A percentile compares a stretch with the other conserved stretches of the same genome.
Conservation (phyloP, 169 alveolate genomes). For the Blepharisma undulans region DNA sequence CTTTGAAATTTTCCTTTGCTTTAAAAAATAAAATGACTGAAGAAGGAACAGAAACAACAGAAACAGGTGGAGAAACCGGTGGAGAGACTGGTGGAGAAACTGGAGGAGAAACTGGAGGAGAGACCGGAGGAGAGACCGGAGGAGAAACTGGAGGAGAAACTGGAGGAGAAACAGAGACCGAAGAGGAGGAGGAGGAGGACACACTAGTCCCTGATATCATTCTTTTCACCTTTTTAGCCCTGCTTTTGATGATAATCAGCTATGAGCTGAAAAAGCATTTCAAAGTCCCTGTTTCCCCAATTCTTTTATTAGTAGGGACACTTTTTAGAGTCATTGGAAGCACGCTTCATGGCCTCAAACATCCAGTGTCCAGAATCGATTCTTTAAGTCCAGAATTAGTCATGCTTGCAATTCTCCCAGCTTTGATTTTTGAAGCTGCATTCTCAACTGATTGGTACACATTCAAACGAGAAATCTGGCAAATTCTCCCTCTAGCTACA, state of each 20-base stretch:
- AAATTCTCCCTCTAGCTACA: slow-evolving; percentile 49
- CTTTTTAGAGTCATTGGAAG: slow-evolving; percentile 1
- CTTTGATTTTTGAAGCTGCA: slow-evolving; percentile 63
- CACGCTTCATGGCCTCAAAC: neutral
- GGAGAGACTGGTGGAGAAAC: too few species aligned
- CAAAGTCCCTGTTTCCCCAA: slow-evolving; percentile 19
- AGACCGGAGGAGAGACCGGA: neutral
- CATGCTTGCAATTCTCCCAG: slow-evolving; percentile 52
- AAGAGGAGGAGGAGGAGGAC: neutral
- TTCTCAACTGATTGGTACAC: slow-evolving; percentile 64
- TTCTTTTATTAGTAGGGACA: neutral
- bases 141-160: slow-evolving; percentile 34
- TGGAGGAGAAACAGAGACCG: neutral
- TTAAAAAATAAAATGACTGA: neutral
- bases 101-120: too few species aligned
- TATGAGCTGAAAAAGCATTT: slow-evolving; percentile 16
- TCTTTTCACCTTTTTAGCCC: neutral
- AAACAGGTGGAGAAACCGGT: neutral
- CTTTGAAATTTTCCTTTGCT: neutral
- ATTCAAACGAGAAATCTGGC: slow-evolving; percentile 44
- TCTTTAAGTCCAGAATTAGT: slow-evolving; percentile 38
- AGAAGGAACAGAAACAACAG: neutral
- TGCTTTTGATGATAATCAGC: neutral
- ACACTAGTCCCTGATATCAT: neutral
- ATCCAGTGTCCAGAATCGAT: neutral